Conservation (phyloP, 2,329 filamentous ascomycete species). For the Fusarium sp. region DNA sequence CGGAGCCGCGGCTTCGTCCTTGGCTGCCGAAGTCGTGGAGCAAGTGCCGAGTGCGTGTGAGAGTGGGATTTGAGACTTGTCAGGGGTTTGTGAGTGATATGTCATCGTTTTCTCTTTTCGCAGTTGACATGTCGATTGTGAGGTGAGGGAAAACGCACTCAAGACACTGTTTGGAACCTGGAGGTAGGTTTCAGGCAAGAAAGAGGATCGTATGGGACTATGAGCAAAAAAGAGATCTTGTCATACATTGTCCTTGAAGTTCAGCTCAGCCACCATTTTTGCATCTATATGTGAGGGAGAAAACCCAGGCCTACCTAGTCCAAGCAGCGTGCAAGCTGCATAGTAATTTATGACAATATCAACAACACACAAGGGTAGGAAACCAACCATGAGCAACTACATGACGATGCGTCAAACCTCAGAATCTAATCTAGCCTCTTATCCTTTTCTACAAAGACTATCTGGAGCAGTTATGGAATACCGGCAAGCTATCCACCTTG, state of each 20-base stretch:
- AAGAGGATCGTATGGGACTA: background rate
- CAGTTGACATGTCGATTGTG: conserved; percentile 23
- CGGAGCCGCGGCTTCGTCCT: conserved; percentile 20
- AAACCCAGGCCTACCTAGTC: background rate
- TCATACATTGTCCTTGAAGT: background rate
- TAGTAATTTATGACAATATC: background rate
- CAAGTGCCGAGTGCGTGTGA: conserved; percentile 20
- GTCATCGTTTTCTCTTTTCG: conserved; percentile 24
- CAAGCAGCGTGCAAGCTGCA: background rate
- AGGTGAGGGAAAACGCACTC: background rate
- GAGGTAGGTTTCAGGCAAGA: conserved; percentile 4
- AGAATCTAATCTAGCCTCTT: too few species aligned
- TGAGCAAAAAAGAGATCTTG: conserved; percentile 15
- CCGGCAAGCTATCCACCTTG: background rate
- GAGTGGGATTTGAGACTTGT: conserved; percentile 8
- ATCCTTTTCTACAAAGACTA: too few species aligned
- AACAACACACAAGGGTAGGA: background rate
- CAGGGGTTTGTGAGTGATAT: conserved; percentile 13
- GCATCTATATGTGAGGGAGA: conserved; percentile 17
- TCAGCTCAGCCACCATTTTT: conserved; percentile 15
- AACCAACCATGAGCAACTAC: too few species aligned
- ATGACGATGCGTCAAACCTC: too few species aligned
- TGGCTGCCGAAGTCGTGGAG: conserved; percentile 28
- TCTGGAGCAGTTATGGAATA: too few species aligned
- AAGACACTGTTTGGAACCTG: background rate